Evolutionary conservation across 495 filamentous ascomycete genomes (phyloP).

Genomic region (Chaetomium cochliodes): DNA sequence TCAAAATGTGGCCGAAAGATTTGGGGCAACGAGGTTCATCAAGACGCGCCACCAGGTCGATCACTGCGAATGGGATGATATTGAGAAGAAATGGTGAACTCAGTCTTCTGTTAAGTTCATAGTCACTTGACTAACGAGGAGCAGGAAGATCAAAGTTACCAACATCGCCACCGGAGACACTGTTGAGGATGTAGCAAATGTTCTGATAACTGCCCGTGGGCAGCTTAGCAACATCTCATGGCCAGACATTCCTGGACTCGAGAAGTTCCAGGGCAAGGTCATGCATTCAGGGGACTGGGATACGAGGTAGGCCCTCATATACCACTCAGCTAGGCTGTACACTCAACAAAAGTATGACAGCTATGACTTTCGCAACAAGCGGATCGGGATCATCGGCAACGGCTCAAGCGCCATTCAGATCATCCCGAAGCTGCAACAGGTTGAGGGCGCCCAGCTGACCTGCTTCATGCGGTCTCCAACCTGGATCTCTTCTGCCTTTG

Average conservation of each 20-base stretch:
- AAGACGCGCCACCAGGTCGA: conserved; percentile 43
- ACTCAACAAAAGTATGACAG: conserved; percentile 30
- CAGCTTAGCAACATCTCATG: conserved; percentile 60
- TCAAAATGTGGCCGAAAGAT: conserved; percentile 56
- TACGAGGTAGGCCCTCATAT: conserved; percentile 24
- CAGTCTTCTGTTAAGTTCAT: too few relatives aligned
- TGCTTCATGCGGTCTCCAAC: conserved; percentile 69
- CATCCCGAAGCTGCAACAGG: conserved; percentile 59
- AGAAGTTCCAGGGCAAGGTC: conserved; percentile 53
- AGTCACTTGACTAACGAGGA: background rate
- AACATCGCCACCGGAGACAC: conserved; percentile 39
- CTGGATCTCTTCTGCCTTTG: conserved; percentile 54
- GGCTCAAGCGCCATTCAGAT: conserved; percentile 73
- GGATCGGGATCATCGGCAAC: conserved; percentile 53
- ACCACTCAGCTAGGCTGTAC: background rate
- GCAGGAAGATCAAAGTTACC: conserved; percentile 33
- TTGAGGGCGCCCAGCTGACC: conserved; percentile 53
- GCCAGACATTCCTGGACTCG: conserved; percentile 58
- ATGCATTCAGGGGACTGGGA: conserved; percentile 59
- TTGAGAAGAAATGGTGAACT: conserved; percentile 53
- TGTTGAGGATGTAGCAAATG: conserved; percentile 48
- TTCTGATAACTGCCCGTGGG: conserved; percentile 64
- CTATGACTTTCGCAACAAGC: conserved; percentile 52
- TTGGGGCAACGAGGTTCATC: conserved; percentile 51
- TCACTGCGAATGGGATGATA: conserved; percentile 55